Evolutionary conservation across 352 stramenopile species (phyloP).

Genomic region (Chrysophaeum taylorii): DNA sequence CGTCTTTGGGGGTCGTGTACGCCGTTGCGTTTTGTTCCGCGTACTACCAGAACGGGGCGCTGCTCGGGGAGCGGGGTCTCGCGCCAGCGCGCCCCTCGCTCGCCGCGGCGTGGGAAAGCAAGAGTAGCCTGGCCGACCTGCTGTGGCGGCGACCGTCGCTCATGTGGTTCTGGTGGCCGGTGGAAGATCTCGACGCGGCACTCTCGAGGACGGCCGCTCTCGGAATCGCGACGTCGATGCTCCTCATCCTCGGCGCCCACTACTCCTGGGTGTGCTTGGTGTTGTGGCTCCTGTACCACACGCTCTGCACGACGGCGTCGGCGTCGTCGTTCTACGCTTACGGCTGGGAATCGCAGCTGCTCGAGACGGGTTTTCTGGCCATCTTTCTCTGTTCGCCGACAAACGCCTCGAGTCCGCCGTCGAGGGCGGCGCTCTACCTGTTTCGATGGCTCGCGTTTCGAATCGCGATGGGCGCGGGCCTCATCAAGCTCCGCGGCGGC

Average conservation of each 20-base stretch:
- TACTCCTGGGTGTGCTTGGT: constrained; percentile 25
- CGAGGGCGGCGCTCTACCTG: constrained; percentile 35
- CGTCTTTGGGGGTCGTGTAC: constrained; percentile 43
- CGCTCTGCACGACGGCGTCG: constrained; percentile 36
- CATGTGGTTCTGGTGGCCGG: constrained; percentile 23
- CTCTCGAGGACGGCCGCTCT: constrained; percentile 6
- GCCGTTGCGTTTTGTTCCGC: constrained; percentile 45
- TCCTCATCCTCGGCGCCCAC: constrained; percentile 26
- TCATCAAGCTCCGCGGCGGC: constrained; percentile 50
- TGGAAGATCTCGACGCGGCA: constrained; percentile 14
- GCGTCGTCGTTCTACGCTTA: constrained; percentile 48
- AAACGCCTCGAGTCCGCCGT: constrained; percentile 15
- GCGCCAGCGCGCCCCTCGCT: constrained; percentile 22
- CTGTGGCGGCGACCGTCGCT: constrained; percentile 25
- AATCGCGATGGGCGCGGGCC: constrained; percentile 41
- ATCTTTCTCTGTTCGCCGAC: constrained; percentile 38
- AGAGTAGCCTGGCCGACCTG: constrained; percentile 29
- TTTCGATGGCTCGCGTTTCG: constrained; percentile 51
- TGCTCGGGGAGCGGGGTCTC: constrained; percentile 40
- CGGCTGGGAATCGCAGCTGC: constrained; percentile 49
- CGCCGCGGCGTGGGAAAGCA: too few relatives aligned
- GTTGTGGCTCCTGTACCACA: constrained; percentile 47
- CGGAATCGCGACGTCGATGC: constrained; percentile 15
- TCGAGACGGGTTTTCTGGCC: constrained; percentile 48
- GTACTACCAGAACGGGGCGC: constrained; percentile 38